A percentile compares a stretch with the other conserved stretches of the same genome.
Conservation (phyloP, 2,329 filamentous ascomycete genomes). For the Graphilbum fragrans region DNA sequence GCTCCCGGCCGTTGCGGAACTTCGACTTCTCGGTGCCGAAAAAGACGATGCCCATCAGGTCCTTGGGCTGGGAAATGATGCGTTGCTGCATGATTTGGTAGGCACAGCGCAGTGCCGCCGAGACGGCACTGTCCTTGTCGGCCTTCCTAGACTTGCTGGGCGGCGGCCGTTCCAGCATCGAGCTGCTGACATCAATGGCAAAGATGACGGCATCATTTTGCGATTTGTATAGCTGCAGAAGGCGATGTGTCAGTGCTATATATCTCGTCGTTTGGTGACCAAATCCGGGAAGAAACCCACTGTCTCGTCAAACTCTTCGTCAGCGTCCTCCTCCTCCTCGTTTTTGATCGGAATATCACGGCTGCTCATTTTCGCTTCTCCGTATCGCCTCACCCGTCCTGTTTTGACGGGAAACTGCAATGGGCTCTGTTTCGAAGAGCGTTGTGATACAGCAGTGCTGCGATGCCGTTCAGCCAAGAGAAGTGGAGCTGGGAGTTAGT, state of each 20-base stretch:
- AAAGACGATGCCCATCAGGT: slow-evolving; percentile 92
- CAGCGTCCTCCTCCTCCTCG: slow-evolving; percentile 56
- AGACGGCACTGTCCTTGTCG: slow-evolving; percentile 63
- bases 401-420: too few species aligned
- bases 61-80: slow-evolving; percentile 90
- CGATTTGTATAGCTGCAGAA: slow-evolving; percentile 64
- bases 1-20: slow-evolving; percentile 39
- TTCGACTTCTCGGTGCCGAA: slow-evolving; percentile 83
- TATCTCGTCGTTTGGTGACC: slow-evolving; percentile 19
- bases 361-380: slow-evolving; percentile 26
- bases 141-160: slow-evolving; percentile 64
- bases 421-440: too few species aligned
- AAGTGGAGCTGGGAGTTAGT: not conserved
- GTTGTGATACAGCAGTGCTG: too few species aligned
- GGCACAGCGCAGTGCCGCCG: slow-evolving; percentile 84
- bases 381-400: too few species aligned
- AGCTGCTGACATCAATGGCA: slow-evolving; percentile 80
- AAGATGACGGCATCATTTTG: slow-evolving; percentile 98
- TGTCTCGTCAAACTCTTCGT: slow-evolving; percentile 37
- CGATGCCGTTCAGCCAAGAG: too few species aligned
- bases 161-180: slow-evolving; percentile 66
- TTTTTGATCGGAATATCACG: slow-evolving; percentile 16
- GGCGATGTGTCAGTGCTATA: slow-evolving; percentile 28
- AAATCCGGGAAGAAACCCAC: slow-evolving; percentile 8
- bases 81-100: slow-evolving; percentile 95